A percentile compares a stretch with the other conserved stretches of the same genome.
phyloP scores from a whole-genome alignment of 2,329 filamentous ascomycete species.

The Parastagonospora nodorum region DNA sequence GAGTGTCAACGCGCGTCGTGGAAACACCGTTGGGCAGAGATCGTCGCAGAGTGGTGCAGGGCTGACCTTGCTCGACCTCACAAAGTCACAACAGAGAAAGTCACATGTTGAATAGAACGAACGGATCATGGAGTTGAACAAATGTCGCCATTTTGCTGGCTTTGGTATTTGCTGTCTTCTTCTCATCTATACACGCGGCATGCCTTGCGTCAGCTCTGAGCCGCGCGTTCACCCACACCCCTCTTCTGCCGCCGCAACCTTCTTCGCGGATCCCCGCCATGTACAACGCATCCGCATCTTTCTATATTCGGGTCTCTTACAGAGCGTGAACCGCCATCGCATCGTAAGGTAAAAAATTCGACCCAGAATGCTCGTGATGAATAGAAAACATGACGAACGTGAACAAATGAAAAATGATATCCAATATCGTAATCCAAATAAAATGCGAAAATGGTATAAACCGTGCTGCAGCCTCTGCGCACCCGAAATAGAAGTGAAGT shows the following conservation, averaged over 20 bases:
- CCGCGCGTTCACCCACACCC: conserved; percentile 24
- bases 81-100: no score
- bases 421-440: conserved; percentile 23
- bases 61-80: no score
- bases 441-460: conserved; percentile 41
- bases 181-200: conserved; percentile 9
- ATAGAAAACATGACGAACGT: conserved; percentile 1
- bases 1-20: conserved; percentile 1
- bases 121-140: conserved; percentile 10
- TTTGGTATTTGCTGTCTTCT: conserved; percentile 13
- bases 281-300: conserved; percentile 18
- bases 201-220: conserved; percentile 13
- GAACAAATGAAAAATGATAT: conserved; percentile 38
- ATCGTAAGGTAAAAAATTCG: conserved; percentile 15
- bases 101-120: not conserved
- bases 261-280: conserved; percentile 18
- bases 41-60: not conserved
- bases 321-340: conserved; percentile 20
- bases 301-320: not conserved
- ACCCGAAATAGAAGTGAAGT: conserved; percentile 23
- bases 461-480: conserved; percentile 27
- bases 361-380: conserved; percentile 29
- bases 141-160: conserved; percentile 19
- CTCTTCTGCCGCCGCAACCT: conserved; percentile 12
- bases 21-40: not conserved